phyloP scores from a whole-genome alignment of 2,329 filamentous ascomycete species.

The Blastomyces percursus region DNA sequence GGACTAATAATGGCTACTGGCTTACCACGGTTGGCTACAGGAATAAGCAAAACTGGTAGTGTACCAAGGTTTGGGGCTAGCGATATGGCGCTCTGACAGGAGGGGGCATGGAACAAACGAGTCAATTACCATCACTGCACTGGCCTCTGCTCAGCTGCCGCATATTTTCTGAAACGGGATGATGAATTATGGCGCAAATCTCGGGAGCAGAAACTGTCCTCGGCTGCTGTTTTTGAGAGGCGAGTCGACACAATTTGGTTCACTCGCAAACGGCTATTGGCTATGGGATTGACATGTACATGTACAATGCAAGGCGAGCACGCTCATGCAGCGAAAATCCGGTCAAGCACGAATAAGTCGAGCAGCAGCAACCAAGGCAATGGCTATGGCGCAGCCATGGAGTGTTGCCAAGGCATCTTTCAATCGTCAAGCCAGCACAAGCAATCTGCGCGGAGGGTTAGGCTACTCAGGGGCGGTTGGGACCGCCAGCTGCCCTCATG shows the following conservation, averaged over 20 bases:
- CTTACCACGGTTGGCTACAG: background rate
- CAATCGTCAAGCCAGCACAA: background rate
- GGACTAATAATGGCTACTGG: background rate
- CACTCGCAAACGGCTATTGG: background rate
- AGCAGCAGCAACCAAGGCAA: background rate
- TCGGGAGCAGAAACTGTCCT: background rate
- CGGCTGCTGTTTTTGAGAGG: background rate
- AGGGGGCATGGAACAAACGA: background rate
- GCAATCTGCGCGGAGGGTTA: background rate
- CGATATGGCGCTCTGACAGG: background rate
- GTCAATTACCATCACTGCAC: background rate
- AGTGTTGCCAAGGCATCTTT: background rate
- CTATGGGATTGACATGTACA: background rate
- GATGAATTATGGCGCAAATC: background rate
- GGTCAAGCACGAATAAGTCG: conserved; percentile 1
- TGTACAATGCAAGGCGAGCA: conserved; percentile 2
- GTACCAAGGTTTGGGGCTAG: background rate
- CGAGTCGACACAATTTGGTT: background rate
- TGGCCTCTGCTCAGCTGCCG: background rate
- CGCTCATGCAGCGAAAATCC: conserved; percentile 7
- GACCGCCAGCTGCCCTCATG: background rate
- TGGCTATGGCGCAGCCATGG: background rate
- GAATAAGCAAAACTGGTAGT: background rate
- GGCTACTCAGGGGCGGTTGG: background rate
- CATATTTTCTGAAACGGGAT: background rate